A percentile compares a stretch with the other conserved stretches of the same genome.
These are phyloP conservation scores for Atkinsonella texensis DNA, from an alignment of 2,329 filamentous ascomycete species.

Conservation along the genomic window DNA sequence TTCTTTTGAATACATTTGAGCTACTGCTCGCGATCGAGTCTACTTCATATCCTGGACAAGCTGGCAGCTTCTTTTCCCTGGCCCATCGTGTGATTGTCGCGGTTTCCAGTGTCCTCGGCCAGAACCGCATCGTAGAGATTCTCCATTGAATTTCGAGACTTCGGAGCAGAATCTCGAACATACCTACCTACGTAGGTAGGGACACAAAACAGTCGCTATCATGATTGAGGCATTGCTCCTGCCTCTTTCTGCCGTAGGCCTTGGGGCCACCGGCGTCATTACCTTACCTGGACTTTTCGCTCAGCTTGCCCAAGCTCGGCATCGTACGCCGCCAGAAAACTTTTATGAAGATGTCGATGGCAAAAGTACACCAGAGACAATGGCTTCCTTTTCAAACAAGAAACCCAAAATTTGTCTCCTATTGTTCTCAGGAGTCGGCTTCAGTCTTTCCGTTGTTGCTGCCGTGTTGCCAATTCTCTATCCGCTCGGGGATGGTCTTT, in stretches of 20 bases:
- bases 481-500: conserved; percentile 22
- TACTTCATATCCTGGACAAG: background rate
- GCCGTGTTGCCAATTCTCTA: conserved; percentile 39
- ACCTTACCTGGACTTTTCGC: conserved; percentile 25
- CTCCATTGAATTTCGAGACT: background rate
- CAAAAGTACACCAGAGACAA: conserved; percentile 49
- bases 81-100: background rate
- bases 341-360: conserved; percentile 61
- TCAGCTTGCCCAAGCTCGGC: conserved; percentile 22
- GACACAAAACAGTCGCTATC: background rate
- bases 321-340: conserved; percentile 27
- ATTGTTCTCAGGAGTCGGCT: conserved; percentile 40
- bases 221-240: conserved; percentile 10
- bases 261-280: conserved; percentile 23
- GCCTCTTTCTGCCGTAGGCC: conserved; percentile 19
- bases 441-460: conserved; percentile 42
- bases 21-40: background rate
- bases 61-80: background rate
- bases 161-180: background rate
- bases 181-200: too few species aligned
- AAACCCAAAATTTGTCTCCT: conserved; percentile 43
- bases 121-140: conserved; percentile 2
- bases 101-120: background rate
- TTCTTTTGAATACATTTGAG: background rate
- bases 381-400: conserved; percentile 49